Evolutionary conservation across 139 green algal species (phyloP).

Genomic region (Chlorella sp.): DNA sequence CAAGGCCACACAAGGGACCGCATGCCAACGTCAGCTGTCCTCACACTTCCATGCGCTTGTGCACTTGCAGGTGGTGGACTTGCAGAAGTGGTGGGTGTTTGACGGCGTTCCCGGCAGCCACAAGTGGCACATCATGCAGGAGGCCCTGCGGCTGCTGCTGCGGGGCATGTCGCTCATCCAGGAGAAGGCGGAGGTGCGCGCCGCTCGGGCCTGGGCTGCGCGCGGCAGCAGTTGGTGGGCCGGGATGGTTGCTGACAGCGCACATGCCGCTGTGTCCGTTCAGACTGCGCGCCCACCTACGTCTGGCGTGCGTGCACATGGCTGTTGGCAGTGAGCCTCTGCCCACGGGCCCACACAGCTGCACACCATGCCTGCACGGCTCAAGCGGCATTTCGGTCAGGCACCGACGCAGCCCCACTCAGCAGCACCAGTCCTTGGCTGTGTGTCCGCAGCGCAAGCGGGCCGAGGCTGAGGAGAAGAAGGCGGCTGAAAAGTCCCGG

Average conservation of each 20-base stretch:
- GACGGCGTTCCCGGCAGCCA: constrained; percentile 26
- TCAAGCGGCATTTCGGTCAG: neutral
- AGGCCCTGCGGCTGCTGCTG: constrained; percentile 22
- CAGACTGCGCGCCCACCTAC: too few species aligned
- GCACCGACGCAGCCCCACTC: neutral
- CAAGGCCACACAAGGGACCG: too few species aligned
- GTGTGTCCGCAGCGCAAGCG: constrained; percentile 1
- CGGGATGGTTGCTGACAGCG: too few species aligned
- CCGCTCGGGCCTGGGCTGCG: too few species aligned
- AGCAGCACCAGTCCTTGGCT: neutral
- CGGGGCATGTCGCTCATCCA: constrained; percentile 28
- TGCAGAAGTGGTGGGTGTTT: constrained; percentile 51
- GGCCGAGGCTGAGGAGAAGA: neutral
- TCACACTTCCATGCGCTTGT: too few species aligned
- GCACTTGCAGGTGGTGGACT: constrained; percentile 36
- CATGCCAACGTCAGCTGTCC: too few species aligned
- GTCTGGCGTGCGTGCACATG: too few species aligned
- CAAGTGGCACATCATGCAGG: constrained; percentile 23
- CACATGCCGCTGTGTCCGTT: too few species aligned
- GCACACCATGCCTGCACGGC: too few species aligned
- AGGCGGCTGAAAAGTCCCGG: neutral
- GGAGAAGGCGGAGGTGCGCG: constrained; percentile 41
- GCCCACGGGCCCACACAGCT: too few species aligned
- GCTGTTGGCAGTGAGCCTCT: too few species aligned
- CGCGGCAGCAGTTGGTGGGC: too few species aligned